phyloP scores from a whole-genome alignment of 148 eudicot genomes.

The Rhododendron kiyosumense region DNA sequence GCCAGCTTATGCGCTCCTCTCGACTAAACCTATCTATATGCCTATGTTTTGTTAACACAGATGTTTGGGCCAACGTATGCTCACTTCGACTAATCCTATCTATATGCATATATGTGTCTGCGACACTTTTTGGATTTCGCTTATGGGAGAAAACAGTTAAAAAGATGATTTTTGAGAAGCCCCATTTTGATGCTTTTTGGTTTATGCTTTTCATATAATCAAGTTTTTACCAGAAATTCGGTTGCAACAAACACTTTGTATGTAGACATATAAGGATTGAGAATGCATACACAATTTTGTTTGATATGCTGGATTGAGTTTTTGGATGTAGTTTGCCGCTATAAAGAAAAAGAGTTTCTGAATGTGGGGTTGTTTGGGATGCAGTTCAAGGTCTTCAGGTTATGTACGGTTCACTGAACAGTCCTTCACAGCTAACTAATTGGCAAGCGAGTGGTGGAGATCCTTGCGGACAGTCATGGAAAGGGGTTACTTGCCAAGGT shows the following conservation, averaged over 20 bases:
- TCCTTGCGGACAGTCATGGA: conserved; percentile 97
- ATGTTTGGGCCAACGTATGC: not conserved
- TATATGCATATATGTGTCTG: not conserved
- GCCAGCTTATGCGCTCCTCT: too few relatives aligned
- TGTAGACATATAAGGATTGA: not conserved
- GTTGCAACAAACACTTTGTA: not conserved
- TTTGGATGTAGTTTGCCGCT: not conserved
- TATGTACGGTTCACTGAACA: conserved; percentile 67
- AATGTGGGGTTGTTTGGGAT: conserved; percentile 13
- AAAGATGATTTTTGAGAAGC: not conserved
- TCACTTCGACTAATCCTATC: not conserved
- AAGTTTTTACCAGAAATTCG: not conserved
- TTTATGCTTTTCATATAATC: not conserved
- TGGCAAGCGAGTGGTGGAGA: conserved; percentile 87
- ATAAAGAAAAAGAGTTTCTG: not conserved
- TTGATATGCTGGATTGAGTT: not conserved
- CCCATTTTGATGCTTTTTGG: not conserved
- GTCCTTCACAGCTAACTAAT: conserved; percentile 71
- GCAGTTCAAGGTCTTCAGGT: conserved; percentile 86
- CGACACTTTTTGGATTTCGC: not conserved
- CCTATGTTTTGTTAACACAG: too few relatives aligned
- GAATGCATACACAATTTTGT: not conserved
- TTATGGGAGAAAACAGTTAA: not conserved
- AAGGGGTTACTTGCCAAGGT: conserved; percentile 76
- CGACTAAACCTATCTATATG: too few relatives aligned